phyloP scores from a whole-genome alignment of 1,284 basidiomycete genomes.

The Cutaneotrichosporon daszewskae region DNA sequence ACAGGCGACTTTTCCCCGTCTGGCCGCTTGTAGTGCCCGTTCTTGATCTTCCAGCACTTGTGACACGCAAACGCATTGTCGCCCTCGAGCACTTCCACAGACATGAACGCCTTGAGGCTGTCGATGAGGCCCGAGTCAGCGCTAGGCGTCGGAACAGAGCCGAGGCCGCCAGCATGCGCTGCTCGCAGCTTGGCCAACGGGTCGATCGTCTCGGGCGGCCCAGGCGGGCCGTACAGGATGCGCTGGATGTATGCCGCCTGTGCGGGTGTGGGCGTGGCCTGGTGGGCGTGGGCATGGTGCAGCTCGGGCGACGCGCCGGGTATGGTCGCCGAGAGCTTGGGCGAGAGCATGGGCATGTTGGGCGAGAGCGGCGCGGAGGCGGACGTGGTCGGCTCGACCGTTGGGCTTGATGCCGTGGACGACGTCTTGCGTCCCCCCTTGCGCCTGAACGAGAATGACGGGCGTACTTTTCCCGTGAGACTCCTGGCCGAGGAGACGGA shows the following conservation, averaged over 20 bases:
- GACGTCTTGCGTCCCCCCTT: constrained; percentile 2
- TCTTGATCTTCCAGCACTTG: constrained; percentile 73
- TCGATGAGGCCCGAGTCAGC: constrained; percentile 48
- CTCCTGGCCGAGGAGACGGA: constrained; percentile 1
- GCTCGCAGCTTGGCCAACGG: constrained; percentile 38
- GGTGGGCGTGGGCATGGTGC: constrained; percentile 8
- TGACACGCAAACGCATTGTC: constrained; percentile 91
- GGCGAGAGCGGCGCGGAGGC: too few relatives aligned
- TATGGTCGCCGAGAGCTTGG: too few relatives aligned
- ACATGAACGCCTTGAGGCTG: constrained; percentile 76
- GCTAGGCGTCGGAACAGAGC: neutral
- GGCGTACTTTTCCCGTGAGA: too few relatives aligned
- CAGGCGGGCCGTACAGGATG: constrained; percentile 38
- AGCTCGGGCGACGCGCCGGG: neutral
- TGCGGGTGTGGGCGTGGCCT: constrained; percentile 37
- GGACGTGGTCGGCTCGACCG: neutral
- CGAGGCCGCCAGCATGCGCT: constrained; percentile 26
- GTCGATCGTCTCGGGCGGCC: constrained; percentile 19
- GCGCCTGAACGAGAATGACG: constrained; percentile 27
- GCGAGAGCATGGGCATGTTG: too few relatives aligned
- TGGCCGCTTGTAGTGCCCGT: constrained; percentile 28
- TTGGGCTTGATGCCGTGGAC: neutral
- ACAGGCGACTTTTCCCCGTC: too few relatives aligned
- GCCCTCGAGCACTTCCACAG: constrained; percentile 83
- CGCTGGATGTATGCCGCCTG: constrained; percentile 48